These are phyloP conservation scores for Epichloe amarillans DNA, from an alignment of 2,329 filamentous ascomycete genomes.

Conservation along the genomic window DNA sequence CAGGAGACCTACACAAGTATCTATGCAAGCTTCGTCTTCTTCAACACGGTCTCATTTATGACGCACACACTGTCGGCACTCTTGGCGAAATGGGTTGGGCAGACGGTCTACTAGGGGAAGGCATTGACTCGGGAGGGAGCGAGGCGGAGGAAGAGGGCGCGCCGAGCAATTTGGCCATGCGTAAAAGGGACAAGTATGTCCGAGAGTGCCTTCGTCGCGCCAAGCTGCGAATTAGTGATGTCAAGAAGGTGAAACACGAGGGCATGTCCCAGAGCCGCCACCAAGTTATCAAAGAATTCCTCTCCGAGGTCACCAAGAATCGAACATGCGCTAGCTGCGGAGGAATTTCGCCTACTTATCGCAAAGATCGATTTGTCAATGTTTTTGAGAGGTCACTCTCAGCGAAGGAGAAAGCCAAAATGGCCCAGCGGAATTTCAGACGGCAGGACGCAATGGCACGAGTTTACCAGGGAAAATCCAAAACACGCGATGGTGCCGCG, in stretches of 20 bases:
- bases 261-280: constrained; percentile 66
- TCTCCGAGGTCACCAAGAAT: constrained; percentile 55
- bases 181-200: constrained; percentile 53
- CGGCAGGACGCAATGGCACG: constrained; percentile 54
- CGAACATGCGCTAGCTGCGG: constrained; percentile 55
- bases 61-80: constrained; percentile 46
- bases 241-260: constrained; percentile 62
- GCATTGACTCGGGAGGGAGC: constrained; percentile 33
- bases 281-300: constrained; percentile 66
- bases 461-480: constrained; percentile 19
- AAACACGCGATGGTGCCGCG: constrained; percentile 29
- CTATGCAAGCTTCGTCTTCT: constrained; percentile 75
- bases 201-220: constrained; percentile 54
- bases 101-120: constrained; percentile 20
- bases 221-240: constrained; percentile 33
- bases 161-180: constrained; percentile 37
- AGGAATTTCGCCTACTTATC: constrained; percentile 67
- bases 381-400: constrained; percentile 77
- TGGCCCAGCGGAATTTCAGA: constrained; percentile 56
- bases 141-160: constrained; percentile 52
- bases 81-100: constrained; percentile 29
- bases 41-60: constrained; percentile 66
- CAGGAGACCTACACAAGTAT: constrained; percentile 63
- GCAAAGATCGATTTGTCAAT: constrained; percentile 85
- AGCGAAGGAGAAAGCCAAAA: constrained; percentile 62